phyloP scores from a whole-genome alignment of 495 filamentous ascomycete genomes.

The Podospora conica region DNA sequence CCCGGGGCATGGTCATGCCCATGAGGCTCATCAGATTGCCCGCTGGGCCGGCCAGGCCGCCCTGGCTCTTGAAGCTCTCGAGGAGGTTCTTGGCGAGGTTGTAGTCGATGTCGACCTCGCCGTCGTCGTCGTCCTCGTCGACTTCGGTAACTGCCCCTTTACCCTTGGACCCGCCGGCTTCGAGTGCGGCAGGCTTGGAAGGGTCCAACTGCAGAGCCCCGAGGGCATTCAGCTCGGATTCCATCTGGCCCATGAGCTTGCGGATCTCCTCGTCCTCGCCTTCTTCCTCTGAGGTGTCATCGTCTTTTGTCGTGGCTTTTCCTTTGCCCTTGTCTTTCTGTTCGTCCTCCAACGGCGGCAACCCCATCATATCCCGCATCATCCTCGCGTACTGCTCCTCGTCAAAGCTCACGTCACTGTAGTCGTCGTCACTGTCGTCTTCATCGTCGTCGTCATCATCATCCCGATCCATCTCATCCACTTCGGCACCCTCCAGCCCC shows the following conservation, averaged over 20 bases:
- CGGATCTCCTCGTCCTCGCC: slow-evolving; percentile 66
- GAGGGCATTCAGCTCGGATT: slow-evolving; percentile 68
- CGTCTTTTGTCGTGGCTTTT: slow-evolving; percentile 10
- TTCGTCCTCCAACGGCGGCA: slow-evolving; percentile 49
- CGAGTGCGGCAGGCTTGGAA: not conserved
- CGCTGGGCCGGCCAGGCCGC: slow-evolving; percentile 73
- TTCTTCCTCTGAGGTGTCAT: slow-evolving; percentile 31
- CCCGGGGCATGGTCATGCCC: slow-evolving; percentile 72
- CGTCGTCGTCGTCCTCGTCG: slow-evolving; percentile 31
- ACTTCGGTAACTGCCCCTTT: slow-evolving; percentile 4
- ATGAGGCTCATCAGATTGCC: slow-evolving; percentile 81
- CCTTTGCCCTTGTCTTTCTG: slow-evolving; percentile 21
- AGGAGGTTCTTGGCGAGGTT: slow-evolving; percentile 85
- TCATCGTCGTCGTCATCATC: slow-evolving; percentile 51
- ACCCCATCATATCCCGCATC: slow-evolving; percentile 95
- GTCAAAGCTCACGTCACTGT: slow-evolving; percentile 72
- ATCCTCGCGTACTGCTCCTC: slow-evolving; percentile 77
- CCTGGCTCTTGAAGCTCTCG: slow-evolving; percentile 88
- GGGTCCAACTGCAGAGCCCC: slow-evolving; percentile 66
- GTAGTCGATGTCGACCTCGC: slow-evolving; percentile 69
- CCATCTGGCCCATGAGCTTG: slow-evolving; percentile 69
- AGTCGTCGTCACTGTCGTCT: slow-evolving; percentile 50
- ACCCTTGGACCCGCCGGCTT: slow-evolving; percentile 11
- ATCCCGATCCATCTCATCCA: slow-evolving; percentile 69
- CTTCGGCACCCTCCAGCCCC: slow-evolving; percentile 69